Evolutionary conservation across 225 moss, liverwort and hornwort species (phyloP).

Genomic region (Asterella californica): DNA sequence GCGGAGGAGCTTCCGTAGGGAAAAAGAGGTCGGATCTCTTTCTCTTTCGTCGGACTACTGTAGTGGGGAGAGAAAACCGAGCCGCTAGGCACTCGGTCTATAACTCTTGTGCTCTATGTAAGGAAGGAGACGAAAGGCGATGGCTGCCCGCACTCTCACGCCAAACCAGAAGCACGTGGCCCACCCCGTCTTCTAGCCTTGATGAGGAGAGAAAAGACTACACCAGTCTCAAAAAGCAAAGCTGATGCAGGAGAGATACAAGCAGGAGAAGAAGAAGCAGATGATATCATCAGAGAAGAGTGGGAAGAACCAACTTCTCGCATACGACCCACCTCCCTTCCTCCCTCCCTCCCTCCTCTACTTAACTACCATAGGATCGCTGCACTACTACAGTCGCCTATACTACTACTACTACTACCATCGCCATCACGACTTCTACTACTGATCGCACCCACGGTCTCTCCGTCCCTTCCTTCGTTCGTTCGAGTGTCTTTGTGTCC

Average conservation of each 20-base stretch:
- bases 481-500: slow-evolving; percentile 6
- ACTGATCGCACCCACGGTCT: no score
- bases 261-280: background rate
- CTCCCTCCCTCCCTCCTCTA: background rate
- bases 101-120: background rate
- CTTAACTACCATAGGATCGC: background rate
- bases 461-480: background rate
- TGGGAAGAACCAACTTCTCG: background rate
- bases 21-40: background rate
- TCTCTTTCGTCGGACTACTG: background rate
- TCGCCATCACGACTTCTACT: no score
- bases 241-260: background rate
- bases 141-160: slow-evolving; percentile 6
- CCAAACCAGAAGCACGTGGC: slow-evolving; percentile 29
- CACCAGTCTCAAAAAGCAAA: background rate
- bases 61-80: background rate
- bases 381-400: slow-evolving; percentile 5
- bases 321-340: slow-evolving; percentile 1
- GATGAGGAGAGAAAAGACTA: background rate
- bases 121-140: background rate
- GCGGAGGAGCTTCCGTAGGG: background rate
- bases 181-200: slow-evolving; percentile 19
- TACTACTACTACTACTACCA: background rate
- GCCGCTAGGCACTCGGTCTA: slow-evolving; percentile 6
- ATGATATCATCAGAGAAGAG: background rate